Percentiles rank a stretch among this genome's conserved stretches.
phyloP scores from a whole-genome alignment of 2,329 filamentous ascomycete species.

The Fusarium hostae region DNA sequence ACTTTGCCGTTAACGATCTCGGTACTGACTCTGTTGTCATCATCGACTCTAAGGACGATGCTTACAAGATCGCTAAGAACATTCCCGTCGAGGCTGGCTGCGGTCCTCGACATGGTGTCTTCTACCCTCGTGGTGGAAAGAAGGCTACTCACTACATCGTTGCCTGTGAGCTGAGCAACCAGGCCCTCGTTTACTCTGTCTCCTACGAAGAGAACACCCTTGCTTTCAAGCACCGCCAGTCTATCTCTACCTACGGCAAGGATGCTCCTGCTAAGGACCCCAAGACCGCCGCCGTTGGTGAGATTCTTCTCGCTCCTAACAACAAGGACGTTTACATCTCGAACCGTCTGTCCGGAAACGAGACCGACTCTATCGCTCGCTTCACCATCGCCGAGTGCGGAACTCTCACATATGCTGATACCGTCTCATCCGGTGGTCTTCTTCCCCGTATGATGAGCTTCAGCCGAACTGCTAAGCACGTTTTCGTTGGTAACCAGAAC shows the following conservation, averaged over 20 bases:
- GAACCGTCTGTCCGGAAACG: slow-evolving; percentile 60
- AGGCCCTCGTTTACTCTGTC: slow-evolving; percentile 56
- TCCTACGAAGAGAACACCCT: slow-evolving; percentile 52
- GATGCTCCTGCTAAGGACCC: slow-evolving; percentile 50
- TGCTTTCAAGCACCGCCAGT: slow-evolving; percentile 51
- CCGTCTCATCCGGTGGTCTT: slow-evolving; percentile 50
- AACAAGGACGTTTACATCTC: slow-evolving; percentile 61
- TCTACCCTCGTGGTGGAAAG: slow-evolving; percentile 51
- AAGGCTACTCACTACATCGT: slow-evolving; percentile 59
- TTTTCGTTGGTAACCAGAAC: slow-evolving; percentile 62
- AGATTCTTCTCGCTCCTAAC: slow-evolving; percentile 56
- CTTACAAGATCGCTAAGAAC: slow-evolving; percentile 52
- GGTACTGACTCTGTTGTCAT: slow-evolving; percentile 61
- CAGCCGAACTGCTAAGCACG: slow-evolving; percentile 48
- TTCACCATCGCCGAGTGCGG: slow-evolving; percentile 52
- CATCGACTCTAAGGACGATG: slow-evolving; percentile 56
- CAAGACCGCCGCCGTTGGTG: slow-evolving; percentile 56
- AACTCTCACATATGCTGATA: slow-evolving; percentile 49
- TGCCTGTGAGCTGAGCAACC: slow-evolving; percentile 59
- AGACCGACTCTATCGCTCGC: slow-evolving; percentile 60
- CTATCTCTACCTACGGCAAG: slow-evolving; percentile 55
- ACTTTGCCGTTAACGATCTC: slow-evolving; percentile 61
- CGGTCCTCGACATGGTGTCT: slow-evolving; percentile 63
- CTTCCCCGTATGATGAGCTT: slow-evolving; percentile 61
- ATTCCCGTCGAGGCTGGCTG: slow-evolving; percentile 51